Evolutionary conservation across 1,139 yeast genomes (phyloP).

Genomic region (Hyphopichia khmerensis): DNA sequence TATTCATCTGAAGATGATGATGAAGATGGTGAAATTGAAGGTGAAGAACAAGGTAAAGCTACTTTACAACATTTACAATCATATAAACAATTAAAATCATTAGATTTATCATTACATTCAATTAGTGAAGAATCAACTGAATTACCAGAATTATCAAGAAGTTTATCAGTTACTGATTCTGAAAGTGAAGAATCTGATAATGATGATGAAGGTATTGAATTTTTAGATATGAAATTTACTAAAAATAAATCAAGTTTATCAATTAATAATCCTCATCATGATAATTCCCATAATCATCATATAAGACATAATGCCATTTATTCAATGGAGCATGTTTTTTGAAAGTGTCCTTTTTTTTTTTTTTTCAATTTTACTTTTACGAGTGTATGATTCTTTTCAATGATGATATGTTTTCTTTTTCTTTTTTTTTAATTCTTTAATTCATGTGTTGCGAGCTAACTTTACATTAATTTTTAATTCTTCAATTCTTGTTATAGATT

Average conservation of each 20-base stretch:
- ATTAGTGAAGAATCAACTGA: conserved; percentile 1
- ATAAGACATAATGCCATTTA: conserved; percentile 22
- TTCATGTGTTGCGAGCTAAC: no score
- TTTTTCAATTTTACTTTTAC: neutral
- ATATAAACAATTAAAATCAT: neutral
- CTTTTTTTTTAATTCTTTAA: no score
- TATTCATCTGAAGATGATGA: conserved; percentile 12
- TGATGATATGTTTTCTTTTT: no score
- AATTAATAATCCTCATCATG: conserved; percentile 9
- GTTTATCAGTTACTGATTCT: conserved; percentile 24
- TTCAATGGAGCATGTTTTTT: conserved; percentile 22
- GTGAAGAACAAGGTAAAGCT: conserved; percentile 14
- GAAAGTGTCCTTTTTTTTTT: neutral
- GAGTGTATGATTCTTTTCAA: neutral
- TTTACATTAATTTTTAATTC: no score
- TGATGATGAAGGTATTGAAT: neutral
- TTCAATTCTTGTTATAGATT: no score
- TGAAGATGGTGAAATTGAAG: no score
- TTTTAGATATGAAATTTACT: neutral
- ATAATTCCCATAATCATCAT: conserved; percentile 22
- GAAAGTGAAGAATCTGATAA: conserved; percentile 12
- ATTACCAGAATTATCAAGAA: conserved; percentile 26
- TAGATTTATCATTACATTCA: conserved; percentile 1
- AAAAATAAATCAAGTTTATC: neutral
- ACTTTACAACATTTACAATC: neutral